These are phyloP conservation scores for Chlamydomonas sp. DNA, from an alignment of 139 green algal genomes.

Conservation along the genomic window DNA sequence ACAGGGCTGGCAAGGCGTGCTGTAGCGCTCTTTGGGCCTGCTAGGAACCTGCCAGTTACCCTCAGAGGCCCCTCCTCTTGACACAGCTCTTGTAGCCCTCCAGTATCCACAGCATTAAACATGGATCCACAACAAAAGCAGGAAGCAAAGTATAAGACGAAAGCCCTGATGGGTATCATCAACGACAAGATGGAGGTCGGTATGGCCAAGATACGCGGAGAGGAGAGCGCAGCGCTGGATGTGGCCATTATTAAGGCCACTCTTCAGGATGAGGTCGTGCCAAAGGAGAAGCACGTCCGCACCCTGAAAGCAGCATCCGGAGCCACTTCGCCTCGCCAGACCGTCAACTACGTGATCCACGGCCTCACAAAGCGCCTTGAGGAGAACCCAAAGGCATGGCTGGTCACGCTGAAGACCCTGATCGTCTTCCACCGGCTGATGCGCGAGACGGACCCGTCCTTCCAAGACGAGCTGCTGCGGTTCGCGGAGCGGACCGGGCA, in stretches of 20 bases:
- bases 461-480: slow-evolving; percentile 74
- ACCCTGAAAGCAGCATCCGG: slow-evolving; percentile 61
- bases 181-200: slow-evolving; percentile 37
- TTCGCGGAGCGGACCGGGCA: slow-evolving; percentile 59
- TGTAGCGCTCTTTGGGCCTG: no score
- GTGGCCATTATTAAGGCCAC: slow-evolving; percentile 94
- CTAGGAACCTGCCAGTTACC: no score
- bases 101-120: not conserved
- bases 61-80: no score
- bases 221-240: slow-evolving; percentile 72
- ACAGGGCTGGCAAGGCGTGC: no score
- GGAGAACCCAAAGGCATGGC: slow-evolving; percentile 51
- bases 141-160: slow-evolving; percentile 34
- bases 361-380: slow-evolving; percentile 56
- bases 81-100: no score
- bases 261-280: slow-evolving; percentile 81
- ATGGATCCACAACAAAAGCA: slow-evolving; percentile 39
- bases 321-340: slow-evolving; percentile 1
- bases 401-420: slow-evolving; percentile 85
- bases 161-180: not conserved
- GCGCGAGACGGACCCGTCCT: slow-evolving; percentile 77
- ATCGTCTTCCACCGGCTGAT: slow-evolving; percentile 90
- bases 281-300: slow-evolving; percentile 97
- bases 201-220: slow-evolving; percentile 37
- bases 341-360: slow-evolving; percentile 63